Conservation (phyloP, 345 rosid species). For the Streptanthus diversifolius region DNA sequence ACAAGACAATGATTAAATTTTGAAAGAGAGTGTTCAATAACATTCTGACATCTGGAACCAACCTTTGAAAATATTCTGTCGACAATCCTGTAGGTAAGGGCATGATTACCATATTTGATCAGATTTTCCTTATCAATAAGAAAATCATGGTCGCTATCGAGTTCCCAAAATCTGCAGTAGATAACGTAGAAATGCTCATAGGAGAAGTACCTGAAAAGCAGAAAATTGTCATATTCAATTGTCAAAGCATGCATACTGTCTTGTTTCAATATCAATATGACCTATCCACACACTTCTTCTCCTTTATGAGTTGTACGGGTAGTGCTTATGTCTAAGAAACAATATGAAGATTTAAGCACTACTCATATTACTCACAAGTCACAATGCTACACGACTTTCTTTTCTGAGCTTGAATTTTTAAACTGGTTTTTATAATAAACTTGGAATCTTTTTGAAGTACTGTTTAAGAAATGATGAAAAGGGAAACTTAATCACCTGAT, state of each 20-base stretch:
- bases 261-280: background rate
- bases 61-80: constrained; percentile 93
- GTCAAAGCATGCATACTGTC: constrained; percentile 4
- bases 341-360: background rate
- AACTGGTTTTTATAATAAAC: background rate
- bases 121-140: constrained; percentile 79
- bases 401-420: background rate
- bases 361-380: background rate
- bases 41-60: constrained; percentile 28
- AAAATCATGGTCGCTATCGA: constrained; percentile 82
- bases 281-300: background rate
- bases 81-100: constrained; percentile 81
- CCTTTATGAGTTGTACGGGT: background rate
- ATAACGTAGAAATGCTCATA: constrained; percentile 88
- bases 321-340: background rate
- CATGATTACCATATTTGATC: constrained; percentile 71
- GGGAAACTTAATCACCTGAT: constrained; percentile 55
- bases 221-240: background rate
- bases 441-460: background rate
- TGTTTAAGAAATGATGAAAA: background rate
- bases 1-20: background rate
- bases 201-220: constrained; percentile 72
- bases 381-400: background rate
- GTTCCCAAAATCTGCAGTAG: constrained; percentile 83
- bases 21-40: constrained; percentile 25